Evolutionary conservation across 805 yeast genomes (phyloP).

Genomic region (Lachancea quebecensis): DNA sequence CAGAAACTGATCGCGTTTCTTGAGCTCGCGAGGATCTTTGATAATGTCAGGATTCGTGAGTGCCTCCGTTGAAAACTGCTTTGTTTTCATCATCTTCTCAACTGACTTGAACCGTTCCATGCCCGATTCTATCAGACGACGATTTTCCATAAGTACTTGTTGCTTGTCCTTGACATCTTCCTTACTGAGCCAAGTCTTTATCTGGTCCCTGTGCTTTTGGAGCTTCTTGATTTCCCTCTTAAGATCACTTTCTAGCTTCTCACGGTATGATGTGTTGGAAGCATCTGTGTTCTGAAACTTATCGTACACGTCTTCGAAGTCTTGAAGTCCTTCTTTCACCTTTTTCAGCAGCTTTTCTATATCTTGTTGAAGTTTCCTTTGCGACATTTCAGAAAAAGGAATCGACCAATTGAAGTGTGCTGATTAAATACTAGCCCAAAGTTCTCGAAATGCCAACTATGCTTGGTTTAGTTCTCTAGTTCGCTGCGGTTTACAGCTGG

Average conservation of each 20-base stretch:
- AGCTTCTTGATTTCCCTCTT: constrained; percentile 92
- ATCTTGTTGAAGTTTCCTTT: constrained; percentile 51
- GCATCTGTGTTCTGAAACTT: constrained; percentile 70
- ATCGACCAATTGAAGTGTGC: too few species aligned
- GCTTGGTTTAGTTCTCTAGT: too few species aligned
- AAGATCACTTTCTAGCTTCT: constrained; percentile 84
- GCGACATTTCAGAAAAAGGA: constrained; percentile 32
- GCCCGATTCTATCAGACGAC: constrained; percentile 61
- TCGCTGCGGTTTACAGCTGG: too few species aligned
- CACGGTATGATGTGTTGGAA: constrained; percentile 74
- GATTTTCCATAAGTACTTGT: constrained; percentile 62
- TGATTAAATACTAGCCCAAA: too few species aligned
- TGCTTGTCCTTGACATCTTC: constrained; percentile 88
- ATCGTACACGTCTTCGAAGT: constrained; percentile 79
- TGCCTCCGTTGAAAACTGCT: constrained; percentile 92
- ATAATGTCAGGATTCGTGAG: constrained; percentile 60
- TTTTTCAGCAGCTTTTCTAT: constrained; percentile 90
- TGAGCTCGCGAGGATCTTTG: constrained; percentile 70
- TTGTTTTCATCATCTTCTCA: constrained; percentile 87
- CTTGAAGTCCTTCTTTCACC: constrained; percentile 83
- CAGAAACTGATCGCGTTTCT: constrained; percentile 62
- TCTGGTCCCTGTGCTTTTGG: constrained; percentile 90
- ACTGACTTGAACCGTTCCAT: constrained; percentile 96
- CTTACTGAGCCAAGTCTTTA: constrained; percentile 89
- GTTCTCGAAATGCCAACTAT: too few species aligned